Evolutionary conservation across 2,329 filamentous ascomycete species (phyloP).

Genomic region (Pseudogymnoascus sp.): DNA sequence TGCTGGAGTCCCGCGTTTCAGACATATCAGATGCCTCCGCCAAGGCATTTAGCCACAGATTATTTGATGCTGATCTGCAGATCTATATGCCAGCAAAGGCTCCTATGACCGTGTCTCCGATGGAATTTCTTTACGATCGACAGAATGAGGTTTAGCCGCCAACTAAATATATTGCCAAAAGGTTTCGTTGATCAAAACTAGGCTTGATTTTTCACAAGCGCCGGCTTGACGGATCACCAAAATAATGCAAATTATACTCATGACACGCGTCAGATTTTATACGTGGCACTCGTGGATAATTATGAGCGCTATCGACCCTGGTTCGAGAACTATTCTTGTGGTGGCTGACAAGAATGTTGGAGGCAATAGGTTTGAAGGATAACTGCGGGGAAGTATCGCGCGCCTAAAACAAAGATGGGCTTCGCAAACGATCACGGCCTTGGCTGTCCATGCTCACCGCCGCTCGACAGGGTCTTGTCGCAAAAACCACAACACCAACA

Average conservation of each 20-base stretch:
- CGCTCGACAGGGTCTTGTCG: too few species aligned
- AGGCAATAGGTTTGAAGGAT: too few species aligned
- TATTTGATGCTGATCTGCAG: not conserved
- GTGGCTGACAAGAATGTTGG: not conserved
- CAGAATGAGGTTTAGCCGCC: not conserved
- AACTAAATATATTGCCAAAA: not conserved
- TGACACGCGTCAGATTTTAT: not conserved
- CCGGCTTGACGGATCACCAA: not conserved
- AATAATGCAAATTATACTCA: not conserved
- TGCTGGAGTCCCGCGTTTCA: not conserved
- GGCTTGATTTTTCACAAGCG: not conserved
- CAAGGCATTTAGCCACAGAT: slow-evolving; percentile 1
- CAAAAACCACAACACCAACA: not conserved
- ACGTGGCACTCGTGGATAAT: not conserved
- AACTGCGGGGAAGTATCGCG: too few species aligned
- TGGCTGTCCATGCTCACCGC: too few species aligned
- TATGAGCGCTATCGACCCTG: not conserved
- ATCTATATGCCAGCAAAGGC: not conserved
- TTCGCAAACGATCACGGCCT: too few species aligned
- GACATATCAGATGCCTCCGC: slow-evolving; percentile 3
- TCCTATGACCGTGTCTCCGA: not conserved
- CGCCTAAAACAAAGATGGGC: too few species aligned
- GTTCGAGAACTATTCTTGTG: not conserved
- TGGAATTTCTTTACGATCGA: not conserved
- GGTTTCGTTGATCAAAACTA: not conserved